A percentile compares a stretch with the other conserved stretches of the same genome.
phyloP scores from a whole-genome alignment of 2,329 filamentous ascomycete genomes.

The Phoma sp. region DNA sequence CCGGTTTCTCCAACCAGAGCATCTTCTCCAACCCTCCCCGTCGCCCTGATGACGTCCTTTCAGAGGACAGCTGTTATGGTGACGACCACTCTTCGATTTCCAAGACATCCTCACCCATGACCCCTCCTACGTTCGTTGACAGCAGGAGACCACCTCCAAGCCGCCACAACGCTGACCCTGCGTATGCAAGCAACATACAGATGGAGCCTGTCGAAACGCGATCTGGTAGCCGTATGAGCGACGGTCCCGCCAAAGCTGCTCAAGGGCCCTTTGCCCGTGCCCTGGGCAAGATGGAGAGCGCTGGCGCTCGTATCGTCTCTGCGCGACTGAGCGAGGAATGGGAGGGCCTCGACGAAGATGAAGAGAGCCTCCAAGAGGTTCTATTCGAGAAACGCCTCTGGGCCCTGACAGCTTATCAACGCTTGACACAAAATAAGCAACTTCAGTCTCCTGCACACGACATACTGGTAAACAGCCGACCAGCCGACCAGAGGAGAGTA shows the following conservation, averaged over 20 bases:
- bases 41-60: slow-evolving; percentile 24
- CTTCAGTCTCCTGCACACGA: slow-evolving; percentile 36
- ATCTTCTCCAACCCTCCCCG: slow-evolving; percentile 26
- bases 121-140: slow-evolving; percentile 13
- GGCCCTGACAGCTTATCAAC: slow-evolving; percentile 35
- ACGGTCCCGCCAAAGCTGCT: slow-evolving; percentile 23
- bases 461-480: slow-evolving; percentile 27
- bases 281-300: slow-evolving; percentile 35
- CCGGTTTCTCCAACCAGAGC: slow-evolving; percentile 25
- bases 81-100: slow-evolving; percentile 9
- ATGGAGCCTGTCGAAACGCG: slow-evolving; percentile 31
- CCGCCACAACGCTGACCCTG: slow-evolving; percentile 12
- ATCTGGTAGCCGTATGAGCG: slow-evolving; percentile 28
- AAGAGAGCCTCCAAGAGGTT: slow-evolving; percentile 35
- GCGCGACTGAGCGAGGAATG: slow-evolving; percentile 36
- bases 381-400: slow-evolving; percentile 38
- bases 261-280: slow-evolving; percentile 32
- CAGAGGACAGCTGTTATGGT: slow-evolving; percentile 21
- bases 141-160: slow-evolving; percentile 6
- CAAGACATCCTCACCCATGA: slow-evolving; percentile 10
- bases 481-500: slow-evolving; percentile 30
- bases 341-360: slow-evolving; percentile 34
- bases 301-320: slow-evolving; percentile 33
- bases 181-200: slow-evolving; percentile 22
- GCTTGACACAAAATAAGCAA: slow-evolving; percentile 36